A percentile compares a stretch with the other conserved stretches of the same genome.
These are phyloP conservation scores for Rhizophagus sp. DNA, from an alignment of 192 early-diverging fungal genomes.

Conservation along the genomic window DNA sequence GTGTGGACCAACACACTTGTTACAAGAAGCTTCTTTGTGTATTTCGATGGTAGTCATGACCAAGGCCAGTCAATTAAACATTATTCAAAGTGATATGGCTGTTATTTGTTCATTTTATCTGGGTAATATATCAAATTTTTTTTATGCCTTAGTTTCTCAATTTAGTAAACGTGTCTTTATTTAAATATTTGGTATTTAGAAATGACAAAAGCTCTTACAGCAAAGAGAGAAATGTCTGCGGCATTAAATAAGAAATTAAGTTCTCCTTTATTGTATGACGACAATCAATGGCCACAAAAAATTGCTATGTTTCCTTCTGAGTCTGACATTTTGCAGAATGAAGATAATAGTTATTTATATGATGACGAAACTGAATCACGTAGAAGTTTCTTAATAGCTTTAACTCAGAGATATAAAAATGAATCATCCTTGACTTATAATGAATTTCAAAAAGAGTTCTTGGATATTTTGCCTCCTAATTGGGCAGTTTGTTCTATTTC, in stretches of 20 bases:
- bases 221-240: slow-evolving; percentile 61
- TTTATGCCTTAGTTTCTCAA: not conserved
- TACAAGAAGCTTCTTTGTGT: slow-evolving; percentile 40
- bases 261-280: slow-evolving; percentile 24
- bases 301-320: slow-evolving; percentile 20
- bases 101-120: slow-evolving; percentile 46
- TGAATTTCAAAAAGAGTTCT: slow-evolving; percentile 51
- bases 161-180: not conserved
- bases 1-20: slow-evolving; percentile 41
- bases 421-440: slow-evolving; percentile 40
- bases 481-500: slow-evolving; percentile 84
- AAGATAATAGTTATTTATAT: not conserved
- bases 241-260: slow-evolving; percentile 49
- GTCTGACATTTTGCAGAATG: not conserved
- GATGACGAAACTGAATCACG: slow-evolving; percentile 9
- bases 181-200: slow-evolving; percentile 39
- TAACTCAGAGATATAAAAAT: slow-evolving; percentile 41
- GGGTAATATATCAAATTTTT: slow-evolving; percentile 34
- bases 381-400: slow-evolving; percentile 26
- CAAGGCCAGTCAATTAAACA: slow-evolving; percentile 27
- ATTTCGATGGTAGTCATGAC: slow-evolving; percentile 38
- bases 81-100: slow-evolving; percentile 34
- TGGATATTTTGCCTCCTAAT: slow-evolving; percentile 57
- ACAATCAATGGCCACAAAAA: slow-evolving; percentile 38
- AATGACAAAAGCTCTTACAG: slow-evolving; percentile 59